These are phyloP conservation scores for Thalassiosira profunda DNA, from an alignment of 108 stramenopile genomes.

Conservation along the genomic window DNA sequence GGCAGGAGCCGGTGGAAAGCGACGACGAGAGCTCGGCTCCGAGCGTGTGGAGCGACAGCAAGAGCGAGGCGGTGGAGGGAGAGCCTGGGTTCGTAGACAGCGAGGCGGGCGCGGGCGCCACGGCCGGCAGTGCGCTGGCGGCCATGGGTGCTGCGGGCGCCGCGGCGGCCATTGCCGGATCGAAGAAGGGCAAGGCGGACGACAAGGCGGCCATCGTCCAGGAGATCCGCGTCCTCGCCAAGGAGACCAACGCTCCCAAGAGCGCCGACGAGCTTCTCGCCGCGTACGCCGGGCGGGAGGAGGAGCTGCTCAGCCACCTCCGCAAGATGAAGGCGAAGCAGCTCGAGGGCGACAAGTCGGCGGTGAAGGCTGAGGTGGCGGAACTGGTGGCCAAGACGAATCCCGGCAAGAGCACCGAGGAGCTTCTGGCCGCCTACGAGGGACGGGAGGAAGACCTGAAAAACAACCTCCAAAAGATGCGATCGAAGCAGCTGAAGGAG, in stretches of 20 bases:
- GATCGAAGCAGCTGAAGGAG: too few relatives aligned
- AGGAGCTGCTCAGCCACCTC: constrained; percentile 14
- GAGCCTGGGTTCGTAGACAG: too few relatives aligned
- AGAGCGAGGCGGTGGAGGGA: too few relatives aligned
- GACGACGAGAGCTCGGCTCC: not conserved
- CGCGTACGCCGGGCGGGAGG: constrained; percentile 11
- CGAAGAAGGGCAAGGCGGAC: constrained; percentile 13
- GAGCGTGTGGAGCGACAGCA: not conserved
- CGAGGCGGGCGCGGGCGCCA: too few relatives aligned
- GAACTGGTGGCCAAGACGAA: too few relatives aligned
- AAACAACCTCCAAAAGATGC: too few relatives aligned
- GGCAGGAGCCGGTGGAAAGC: too few relatives aligned
- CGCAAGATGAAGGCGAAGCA: constrained; percentile 11
- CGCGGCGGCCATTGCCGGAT: not conserved
- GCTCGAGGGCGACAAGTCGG: too few relatives aligned
- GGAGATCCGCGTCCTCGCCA: constrained; percentile 7
- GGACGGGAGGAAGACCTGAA: too few relatives aligned
- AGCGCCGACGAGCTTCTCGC: constrained; percentile 8
- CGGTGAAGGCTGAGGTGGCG: too few relatives aligned
- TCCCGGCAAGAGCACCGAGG: too few relatives aligned
- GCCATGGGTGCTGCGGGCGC: constrained; percentile 27
- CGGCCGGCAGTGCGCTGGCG: constrained; percentile 13
- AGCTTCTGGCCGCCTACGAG: too few relatives aligned
- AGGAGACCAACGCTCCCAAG: constrained; percentile 5
- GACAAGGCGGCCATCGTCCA: not conserved